Evolutionary conservation across 2,329 filamentous ascomycete species (phyloP), one percentile per base, ranked within the genome.

Genomic region (Spiromastix sp.): DNA sequence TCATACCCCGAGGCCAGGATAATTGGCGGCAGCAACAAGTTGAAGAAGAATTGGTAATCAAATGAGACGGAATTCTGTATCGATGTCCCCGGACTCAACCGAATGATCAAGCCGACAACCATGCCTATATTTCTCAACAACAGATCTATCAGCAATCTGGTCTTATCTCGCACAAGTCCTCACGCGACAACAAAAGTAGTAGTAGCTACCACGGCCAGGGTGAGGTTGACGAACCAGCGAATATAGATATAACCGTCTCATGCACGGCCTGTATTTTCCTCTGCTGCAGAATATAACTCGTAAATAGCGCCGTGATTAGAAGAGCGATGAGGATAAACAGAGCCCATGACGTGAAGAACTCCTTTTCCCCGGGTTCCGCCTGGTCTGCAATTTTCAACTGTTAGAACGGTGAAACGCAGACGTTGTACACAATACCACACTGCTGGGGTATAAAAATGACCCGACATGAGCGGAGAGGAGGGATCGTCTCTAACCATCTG

Each of bases 11-110:
- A 95, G 11, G 87, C 89, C 18, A 98, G 72, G 56, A 98, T 98
- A 56, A 98, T 98, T 38, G 91, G 91, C 24, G 91, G 91, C n/a
- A 98, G 81, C 9, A 98, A 76, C 30, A 98, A 75, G 61, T 98
- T 98, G 71, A 98, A 98, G 71, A 98, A 98, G 69, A 96, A 94
- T 56, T 96, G 87, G 59, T 95, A 95, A 66, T 96, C 83, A 69
- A 98, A 98, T 61, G 81, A 93, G 54, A 98, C 86, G 45, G 85
- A 79, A 55, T 84, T 83, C 58, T 87, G 81, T 50, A 98, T 86
- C 43, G 81, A 85, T 43, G 85, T 80, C 46, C 81, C 80, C 34
- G 81, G 79, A 28, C 78, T 84, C 43, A 95, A 67, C 52, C 91
- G 77, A 39, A 98, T 77, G 40, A 93, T 74, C 49, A 98, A 68